Evolutionary conservation across 2,329 filamentous ascomycete genomes (phyloP), one percentile per base, ranked within the genome.

Genomic region (Hysterium pulicare): DNA sequence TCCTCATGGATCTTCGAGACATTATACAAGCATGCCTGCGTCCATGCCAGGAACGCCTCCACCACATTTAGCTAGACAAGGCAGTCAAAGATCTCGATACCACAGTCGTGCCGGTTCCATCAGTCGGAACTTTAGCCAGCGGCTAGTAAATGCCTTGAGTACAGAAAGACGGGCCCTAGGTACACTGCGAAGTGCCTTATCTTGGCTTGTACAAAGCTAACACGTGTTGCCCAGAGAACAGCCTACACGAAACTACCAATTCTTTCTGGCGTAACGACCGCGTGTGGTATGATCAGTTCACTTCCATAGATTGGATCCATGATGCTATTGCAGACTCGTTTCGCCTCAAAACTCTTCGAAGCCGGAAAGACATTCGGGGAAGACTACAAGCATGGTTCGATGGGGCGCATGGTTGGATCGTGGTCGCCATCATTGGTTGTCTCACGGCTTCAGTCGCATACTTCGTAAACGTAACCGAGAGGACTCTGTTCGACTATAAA

Each of bases 281-380:
- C 46, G 86, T 94, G 8, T 97, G 93, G 93, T 97, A 97, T 69
- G 93, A 98, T 72, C 93, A 98, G 68, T 95, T 95, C 60, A 95
- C 90, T 5, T 95, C 88, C 5, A 96, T 89, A 42, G 91, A 98
- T 66, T 98, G 93, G 93, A 90, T 98, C 1, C 91, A 95, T 63
- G 93, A 98, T 67, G 90, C 86, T 64, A 96, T 98, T 54, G 88
- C 90, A 58, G 93, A 97, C 68, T 89, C 90, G 8, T 88, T 90
- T 57, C 86, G 93, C 20, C 82, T 94, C 38, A 93, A 94, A 64
- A 83, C 83, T 40, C 76, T 98, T 30, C 82, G 89, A 38, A 83
- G 79, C 56, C 78, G 90, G 37, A 94, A 86, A 64, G 93, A 91
- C 68, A 78, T 95, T 47, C 83, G 84, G 62, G 91, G 91, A n/a